Conservation (phyloP, 2,329 filamentous ascomycete genomes). For the Trichoderma afroharzianum region DNA sequence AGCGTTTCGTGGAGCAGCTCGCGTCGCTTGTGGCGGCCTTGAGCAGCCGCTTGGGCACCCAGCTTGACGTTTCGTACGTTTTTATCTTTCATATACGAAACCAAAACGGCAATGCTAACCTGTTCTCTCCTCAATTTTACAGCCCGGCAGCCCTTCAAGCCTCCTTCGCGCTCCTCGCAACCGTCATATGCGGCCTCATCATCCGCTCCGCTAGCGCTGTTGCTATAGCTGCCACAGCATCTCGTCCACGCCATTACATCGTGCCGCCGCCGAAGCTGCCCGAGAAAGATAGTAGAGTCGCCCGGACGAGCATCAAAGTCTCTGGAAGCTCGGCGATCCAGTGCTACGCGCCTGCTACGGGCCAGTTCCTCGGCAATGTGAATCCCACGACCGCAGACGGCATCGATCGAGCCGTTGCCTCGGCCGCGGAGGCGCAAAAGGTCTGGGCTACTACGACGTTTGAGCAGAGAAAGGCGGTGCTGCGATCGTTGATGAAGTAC, state of each 20-base stretch:
- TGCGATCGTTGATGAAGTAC: constrained; percentile 76
- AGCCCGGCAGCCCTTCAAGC: constrained; percentile 30
- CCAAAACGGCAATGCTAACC: neutral
- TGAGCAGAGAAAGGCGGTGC: constrained; percentile 69
- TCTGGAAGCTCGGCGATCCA: constrained; percentile 66
- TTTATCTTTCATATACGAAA: neutral
- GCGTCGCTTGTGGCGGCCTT: neutral
- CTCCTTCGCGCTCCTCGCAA: constrained; percentile 25
- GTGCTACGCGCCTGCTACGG: constrained; percentile 88
- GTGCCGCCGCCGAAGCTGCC: constrained; percentile 61
- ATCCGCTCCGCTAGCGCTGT: constrained; percentile 23
- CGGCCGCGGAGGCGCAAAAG: constrained; percentile 69
- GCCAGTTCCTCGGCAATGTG: constrained; percentile 73
- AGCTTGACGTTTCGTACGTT: constrained; percentile 25
- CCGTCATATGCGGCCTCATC: constrained; percentile 31
- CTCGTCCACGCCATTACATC: constrained; percentile 52
- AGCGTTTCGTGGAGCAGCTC: constrained; percentile 11
- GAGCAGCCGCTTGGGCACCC: constrained; percentile 4
- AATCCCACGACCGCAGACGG: constrained; percentile 72
- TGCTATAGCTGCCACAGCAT: constrained; percentile 28
- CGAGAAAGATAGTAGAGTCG: constrained; percentile 51
- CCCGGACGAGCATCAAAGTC: constrained; percentile 62
- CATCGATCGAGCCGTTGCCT: constrained; percentile 74
- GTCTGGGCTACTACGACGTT: constrained; percentile 79
- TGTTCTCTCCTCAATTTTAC: neutral